A percentile compares a stretch with the other conserved stretches of the same genome.
Evolutionary conservation across 345 rosid genomes (phyloP).

Genomic region (Microthlaspi erraticum): DNA sequence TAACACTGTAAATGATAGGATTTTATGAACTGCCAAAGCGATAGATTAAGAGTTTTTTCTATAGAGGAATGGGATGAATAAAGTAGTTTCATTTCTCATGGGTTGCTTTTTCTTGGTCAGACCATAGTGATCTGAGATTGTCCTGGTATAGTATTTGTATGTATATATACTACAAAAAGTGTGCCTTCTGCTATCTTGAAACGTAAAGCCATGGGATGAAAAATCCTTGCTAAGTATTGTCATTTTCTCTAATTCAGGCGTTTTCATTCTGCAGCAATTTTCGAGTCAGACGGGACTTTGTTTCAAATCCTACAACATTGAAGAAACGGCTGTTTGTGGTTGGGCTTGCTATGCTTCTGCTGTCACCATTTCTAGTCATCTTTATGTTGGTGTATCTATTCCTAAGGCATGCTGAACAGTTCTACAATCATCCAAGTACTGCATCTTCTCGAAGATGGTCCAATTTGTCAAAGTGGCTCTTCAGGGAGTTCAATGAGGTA

Average conservation of each 20-base stretch:
- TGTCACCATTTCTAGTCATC: conserved; percentile 94
- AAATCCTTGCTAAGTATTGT: conserved; percentile 27
- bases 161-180: not conserved
- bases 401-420: conserved; percentile 96
- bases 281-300: conserved; percentile 83
- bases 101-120: conserved; percentile 6
- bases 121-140: not conserved
- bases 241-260: conserved; percentile 46
- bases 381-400: conserved; percentile 96
- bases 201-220: conserved; percentile 5
- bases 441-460: conserved; percentile 99
- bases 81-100: not conserved
- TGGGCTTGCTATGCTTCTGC: conserved; percentile 86
- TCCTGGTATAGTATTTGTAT: not conserved
- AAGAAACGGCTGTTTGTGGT: conserved; percentile 87
- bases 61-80: conserved; percentile 20
- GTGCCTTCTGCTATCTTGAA: conserved; percentile 3
- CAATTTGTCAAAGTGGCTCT: conserved; percentile 93
- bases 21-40: not conserved
- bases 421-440: conserved; percentile 95
- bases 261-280: conserved; percentile 73
- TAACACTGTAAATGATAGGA: conserved; percentile 10
- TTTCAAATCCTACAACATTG: conserved; percentile 76
- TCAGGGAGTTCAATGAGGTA: conserved; percentile 99
- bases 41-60: conserved; percentile 5